Evolutionary conservation across 768 basidiomycete genomes (phyloP).

Genomic region (Pleurotus cornucopiae): DNA sequence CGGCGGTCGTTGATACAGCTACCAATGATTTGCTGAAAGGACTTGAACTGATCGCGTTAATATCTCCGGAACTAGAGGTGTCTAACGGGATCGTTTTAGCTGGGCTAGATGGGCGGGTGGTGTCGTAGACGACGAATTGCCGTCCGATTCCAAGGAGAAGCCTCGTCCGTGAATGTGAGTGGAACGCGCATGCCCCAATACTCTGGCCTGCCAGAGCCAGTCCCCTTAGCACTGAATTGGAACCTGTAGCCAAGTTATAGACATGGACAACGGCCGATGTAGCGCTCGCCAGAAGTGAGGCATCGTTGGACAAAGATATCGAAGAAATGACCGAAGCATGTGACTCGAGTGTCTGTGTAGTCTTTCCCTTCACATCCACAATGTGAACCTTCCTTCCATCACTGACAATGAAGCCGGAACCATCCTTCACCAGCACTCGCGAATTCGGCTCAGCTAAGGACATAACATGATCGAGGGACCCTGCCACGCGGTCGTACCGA

Average conservation of each 20-base stretch:
- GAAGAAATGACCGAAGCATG: slow-evolving; percentile 49
- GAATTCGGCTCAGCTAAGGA: slow-evolving; percentile 24
- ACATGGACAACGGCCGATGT: slow-evolving; percentile 52
- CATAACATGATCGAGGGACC: slow-evolving; percentile 41
- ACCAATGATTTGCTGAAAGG: slow-evolving; percentile 76
- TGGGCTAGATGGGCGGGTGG: slow-evolving; percentile 51
- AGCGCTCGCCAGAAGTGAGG: slow-evolving; percentile 51
- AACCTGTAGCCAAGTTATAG: slow-evolving; percentile 52
- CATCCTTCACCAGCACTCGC: slow-evolving; percentile 29
- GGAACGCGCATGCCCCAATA: slow-evolving; percentile 54
- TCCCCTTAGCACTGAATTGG: slow-evolving; percentile 53
- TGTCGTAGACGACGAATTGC: slow-evolving; percentile 60
- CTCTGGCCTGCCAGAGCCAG: slow-evolving; percentile 32
- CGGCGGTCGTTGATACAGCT: slow-evolving; percentile 50
- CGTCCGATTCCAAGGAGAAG: slow-evolving; percentile 52
- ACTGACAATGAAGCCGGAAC: slow-evolving; percentile 41
- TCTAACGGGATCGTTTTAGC: slow-evolving; percentile 44
- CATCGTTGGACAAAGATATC: slow-evolving; percentile 58
- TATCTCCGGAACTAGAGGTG: slow-evolving; percentile 32
- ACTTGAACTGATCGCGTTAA: slow-evolving; percentile 57
- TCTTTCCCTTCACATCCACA: slow-evolving; percentile 40
- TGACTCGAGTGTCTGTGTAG: slow-evolving; percentile 44
- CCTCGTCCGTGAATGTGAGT: slow-evolving; percentile 56
- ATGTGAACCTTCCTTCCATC: slow-evolving; percentile 41
- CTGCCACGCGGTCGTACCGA: slow-evolving; percentile 46